A percentile compares a stretch with the other conserved stretches of the same genome.
Conservation (phyloP, 768 basidiomycete species). For the Pholiota conissans region DNA sequence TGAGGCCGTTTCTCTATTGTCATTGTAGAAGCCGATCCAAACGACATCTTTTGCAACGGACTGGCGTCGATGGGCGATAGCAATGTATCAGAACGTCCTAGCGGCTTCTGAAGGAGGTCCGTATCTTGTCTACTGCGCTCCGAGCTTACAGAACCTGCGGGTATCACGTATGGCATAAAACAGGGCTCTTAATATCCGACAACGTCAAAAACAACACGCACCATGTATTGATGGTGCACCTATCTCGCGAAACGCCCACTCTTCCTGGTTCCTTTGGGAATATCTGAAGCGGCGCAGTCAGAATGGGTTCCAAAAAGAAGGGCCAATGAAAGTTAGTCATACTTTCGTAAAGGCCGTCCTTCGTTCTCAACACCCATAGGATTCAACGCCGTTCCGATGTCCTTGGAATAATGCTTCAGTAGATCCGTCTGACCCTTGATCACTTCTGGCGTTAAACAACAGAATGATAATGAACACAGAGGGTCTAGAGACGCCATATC, state of each 20-base stretch:
- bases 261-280: slow-evolving; percentile 56
- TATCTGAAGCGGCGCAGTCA: slow-evolving; percentile 28
- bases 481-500: slow-evolving; percentile 53
- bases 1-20: neutral
- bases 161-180: neutral
- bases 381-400: slow-evolving; percentile 46
- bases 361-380: slow-evolving; percentile 49
- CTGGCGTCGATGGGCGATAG: neutral
- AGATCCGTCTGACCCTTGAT: slow-evolving; percentile 51
- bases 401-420: slow-evolving; percentile 46
- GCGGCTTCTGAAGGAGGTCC: neutral
- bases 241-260: slow-evolving; percentile 63
- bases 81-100: neutral
- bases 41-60: slow-evolving; percentile 3
- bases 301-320: neutral
- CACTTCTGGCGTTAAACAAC: slow-evolving; percentile 53
- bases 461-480: slow-evolving; percentile 66
- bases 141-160: neutral
- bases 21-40: neutral
- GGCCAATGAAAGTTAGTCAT: slow-evolving; percentile 18
- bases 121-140: neutral
- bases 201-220: slow-evolving; percentile 20
- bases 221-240: slow-evolving; percentile 59
- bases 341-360: slow-evolving; percentile 66
- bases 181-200: neutral